These are phyloP conservation scores for Penicillium atrosanguineum DNA, from an alignment of 495 filamentous ascomycete species.

Conservation along the genomic window DNA sequence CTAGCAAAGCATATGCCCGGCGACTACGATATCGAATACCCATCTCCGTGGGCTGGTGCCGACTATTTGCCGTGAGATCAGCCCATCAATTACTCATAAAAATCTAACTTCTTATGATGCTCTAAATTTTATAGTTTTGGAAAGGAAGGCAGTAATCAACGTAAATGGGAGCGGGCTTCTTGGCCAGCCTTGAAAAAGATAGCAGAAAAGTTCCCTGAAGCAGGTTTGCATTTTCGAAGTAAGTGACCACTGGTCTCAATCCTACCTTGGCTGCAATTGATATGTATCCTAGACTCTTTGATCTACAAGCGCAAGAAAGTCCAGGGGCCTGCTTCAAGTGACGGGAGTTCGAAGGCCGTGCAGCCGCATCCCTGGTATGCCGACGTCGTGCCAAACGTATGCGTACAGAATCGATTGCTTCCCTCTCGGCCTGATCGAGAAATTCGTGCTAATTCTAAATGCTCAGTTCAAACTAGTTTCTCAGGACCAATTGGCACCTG, in stretches of 20 bases:
- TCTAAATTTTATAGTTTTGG: slow-evolving; percentile 50
- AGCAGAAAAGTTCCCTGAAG: slow-evolving; percentile 71
- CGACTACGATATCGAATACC: slow-evolving; percentile 96
- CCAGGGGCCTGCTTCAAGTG: slow-evolving; percentile 40
- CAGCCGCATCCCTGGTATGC: slow-evolving; percentile 78
- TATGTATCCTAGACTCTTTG: slow-evolving; percentile 37
- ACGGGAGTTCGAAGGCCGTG: slow-evolving; percentile 63
- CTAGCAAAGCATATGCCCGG: slow-evolving; percentile 97
- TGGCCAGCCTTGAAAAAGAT: slow-evolving; percentile 67
- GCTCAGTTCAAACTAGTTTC: slow-evolving; percentile 59
- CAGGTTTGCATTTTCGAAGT: slow-evolving; percentile 88
- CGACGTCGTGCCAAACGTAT: slow-evolving; percentile 68
- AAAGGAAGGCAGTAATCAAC: slow-evolving; percentile 48
- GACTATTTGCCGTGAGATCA: slow-evolving; percentile 87
- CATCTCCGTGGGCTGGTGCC: slow-evolving; percentile 94
- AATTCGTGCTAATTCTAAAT: background rate
- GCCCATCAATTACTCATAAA: slow-evolving; percentile 2
- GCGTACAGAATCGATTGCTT: slow-evolving; percentile 10
- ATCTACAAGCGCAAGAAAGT: slow-evolving; percentile 66
- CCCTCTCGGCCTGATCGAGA: background rate
- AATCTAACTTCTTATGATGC: background rate
- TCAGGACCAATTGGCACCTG: slow-evolving; percentile 51
- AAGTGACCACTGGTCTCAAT: slow-evolving; percentile 14
- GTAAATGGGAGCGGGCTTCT: slow-evolving; percentile 62
- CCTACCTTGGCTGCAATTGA: too few species aligned